Evolutionary conservation across 768 basidiomycete species (phyloP).

Genomic region (Kwoniella bestiolae): DNA sequence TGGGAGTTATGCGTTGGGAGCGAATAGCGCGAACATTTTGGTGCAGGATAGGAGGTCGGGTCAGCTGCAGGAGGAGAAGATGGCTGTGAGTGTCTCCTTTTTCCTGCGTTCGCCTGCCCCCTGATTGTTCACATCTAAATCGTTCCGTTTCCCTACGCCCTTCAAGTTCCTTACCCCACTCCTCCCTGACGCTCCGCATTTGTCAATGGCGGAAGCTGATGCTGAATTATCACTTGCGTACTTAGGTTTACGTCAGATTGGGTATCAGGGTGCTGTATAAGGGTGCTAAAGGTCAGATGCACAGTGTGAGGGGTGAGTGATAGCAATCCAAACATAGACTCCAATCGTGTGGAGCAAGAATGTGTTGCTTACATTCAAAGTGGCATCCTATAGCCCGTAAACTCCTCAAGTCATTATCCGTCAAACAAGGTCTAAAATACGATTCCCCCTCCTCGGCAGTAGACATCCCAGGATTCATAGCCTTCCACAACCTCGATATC

Average conservation of each 20-base stretch:
- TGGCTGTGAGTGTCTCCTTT: conserved; percentile 60
- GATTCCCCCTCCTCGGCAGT: conserved; percentile 80
- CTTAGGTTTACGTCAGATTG: conserved; percentile 85
- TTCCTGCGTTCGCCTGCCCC: no score
- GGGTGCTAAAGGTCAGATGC: conserved; percentile 86
- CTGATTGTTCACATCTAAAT: no score
- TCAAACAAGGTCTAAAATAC: conserved; percentile 94
- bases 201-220: no score
- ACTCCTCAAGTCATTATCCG: conserved; percentile 84
- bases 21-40: conserved; percentile 97
- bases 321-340: no score
- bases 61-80: conserved; percentile 95
- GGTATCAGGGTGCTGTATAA: conserved; percentile 90
- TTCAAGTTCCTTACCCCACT: no score
- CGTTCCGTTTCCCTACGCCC: no score
- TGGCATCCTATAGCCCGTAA: conserved; percentile 76
- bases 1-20: conserved; percentile 87
- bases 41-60: conserved; percentile 93
- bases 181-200: no score
- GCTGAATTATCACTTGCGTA: no score
- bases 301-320: conserved; percentile 75
- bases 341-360: no score
- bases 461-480: conserved; percentile 85
- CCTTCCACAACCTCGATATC: conserved; percentile 82
- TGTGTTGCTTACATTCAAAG: background rate